Conservation (phyloP, 2,329 filamentous ascomycete species). For the Cordyceps sp. region DNA sequence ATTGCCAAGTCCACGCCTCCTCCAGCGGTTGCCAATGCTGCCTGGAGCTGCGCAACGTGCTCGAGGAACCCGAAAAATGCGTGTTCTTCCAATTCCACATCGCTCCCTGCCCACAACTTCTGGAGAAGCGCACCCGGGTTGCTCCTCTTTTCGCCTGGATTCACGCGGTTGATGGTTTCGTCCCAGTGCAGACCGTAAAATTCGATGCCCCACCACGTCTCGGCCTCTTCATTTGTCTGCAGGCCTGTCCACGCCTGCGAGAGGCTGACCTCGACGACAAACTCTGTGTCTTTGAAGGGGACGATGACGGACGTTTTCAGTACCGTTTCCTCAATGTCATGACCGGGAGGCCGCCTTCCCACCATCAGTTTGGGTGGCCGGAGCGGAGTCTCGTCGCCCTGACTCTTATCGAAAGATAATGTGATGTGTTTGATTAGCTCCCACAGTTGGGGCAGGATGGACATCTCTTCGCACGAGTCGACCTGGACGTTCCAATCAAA, state of each 20-base stretch:
- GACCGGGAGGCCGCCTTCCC: background rate
- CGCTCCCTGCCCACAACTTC: conserved; percentile 16
- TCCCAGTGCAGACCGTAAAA: conserved; percentile 19
- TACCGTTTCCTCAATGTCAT: conserved; percentile 5
- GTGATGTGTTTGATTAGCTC: conserved; percentile 7
- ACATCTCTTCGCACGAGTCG: conserved; percentile 8
- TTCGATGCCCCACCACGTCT: conserved; percentile 14
- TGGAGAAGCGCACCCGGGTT: conserved; percentile 14
- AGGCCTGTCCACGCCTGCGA: conserved; percentile 12
- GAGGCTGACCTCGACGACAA: conserved; percentile 15
- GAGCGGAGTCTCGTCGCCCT: background rate
- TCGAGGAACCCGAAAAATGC: conserved; percentile 14
- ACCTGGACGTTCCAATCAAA: conserved; percentile 19
- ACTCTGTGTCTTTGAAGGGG: conserved; percentile 14
- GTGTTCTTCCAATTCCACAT: conserved; percentile 9
- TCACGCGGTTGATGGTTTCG: conserved; percentile 15
- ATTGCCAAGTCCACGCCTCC: background rate
- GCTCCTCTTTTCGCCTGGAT: conserved; percentile 8
- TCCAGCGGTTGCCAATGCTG: conserved; percentile 9
- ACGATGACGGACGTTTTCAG: conserved; percentile 12
- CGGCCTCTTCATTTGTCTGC: conserved; percentile 4
- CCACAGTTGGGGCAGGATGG: conserved; percentile 6
- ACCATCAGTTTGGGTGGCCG: background rate
- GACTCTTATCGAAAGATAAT: conserved; percentile 2
- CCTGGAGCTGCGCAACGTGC: conserved; percentile 14